Conservation (phyloP, 352 stramenopile genomes). For the Phytophthora tubulina region DNA sequence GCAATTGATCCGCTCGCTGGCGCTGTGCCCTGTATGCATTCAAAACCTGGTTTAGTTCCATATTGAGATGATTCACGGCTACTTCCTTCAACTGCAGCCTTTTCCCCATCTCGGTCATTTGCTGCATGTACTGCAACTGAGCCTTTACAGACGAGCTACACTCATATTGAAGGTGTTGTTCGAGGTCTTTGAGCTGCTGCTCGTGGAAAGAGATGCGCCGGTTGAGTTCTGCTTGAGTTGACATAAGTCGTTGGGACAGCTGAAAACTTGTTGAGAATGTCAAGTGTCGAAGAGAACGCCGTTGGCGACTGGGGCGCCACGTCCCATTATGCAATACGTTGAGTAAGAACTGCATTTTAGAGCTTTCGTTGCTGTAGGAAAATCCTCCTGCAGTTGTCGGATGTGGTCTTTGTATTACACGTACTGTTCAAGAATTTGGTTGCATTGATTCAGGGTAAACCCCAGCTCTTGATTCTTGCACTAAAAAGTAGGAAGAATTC, state of each 20-base stretch:
- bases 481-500: neutral
- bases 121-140: neutral
- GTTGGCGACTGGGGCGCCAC: neutral
- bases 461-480: neutral
- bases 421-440: no score
- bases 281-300: neutral
- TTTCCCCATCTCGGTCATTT: neutral
- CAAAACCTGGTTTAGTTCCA: neutral
- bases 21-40: neutral
- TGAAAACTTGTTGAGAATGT: neutral
- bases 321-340: no score
- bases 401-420: no score
- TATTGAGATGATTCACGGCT: neutral
- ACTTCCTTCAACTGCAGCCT: neutral
- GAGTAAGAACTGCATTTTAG: no score
- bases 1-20: conserved; percentile 10
- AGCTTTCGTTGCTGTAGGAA: no score
- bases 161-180: conserved; percentile 7
- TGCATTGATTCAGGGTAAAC: neutral
- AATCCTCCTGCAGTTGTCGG: no score
- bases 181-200: conserved; percentile 9
- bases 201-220: neutral
- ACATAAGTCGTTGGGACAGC: neutral
- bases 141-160: conserved; percentile 1
- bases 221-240: neutral